Percentiles rank a stretch among this genome's conserved stretches.
phyloP scores from a whole-genome alignment of 2,329 filamentous ascomycete species.

The Xylariaceae sp. region DNA sequence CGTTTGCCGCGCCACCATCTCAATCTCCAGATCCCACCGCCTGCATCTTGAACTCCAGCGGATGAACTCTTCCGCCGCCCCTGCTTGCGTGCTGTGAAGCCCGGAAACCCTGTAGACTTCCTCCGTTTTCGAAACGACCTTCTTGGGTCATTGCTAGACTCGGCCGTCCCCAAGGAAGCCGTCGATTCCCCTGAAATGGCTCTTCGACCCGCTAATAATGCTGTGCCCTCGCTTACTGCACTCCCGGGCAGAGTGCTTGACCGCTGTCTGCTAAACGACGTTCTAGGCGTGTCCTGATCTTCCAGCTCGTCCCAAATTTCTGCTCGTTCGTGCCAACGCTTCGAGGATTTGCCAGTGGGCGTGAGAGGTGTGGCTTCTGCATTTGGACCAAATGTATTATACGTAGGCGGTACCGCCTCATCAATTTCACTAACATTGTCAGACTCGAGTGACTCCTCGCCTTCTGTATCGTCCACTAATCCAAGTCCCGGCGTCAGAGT shows the following conservation, averaged over 20 bases:
- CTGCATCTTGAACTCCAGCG: constrained; percentile 50
- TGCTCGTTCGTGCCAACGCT: constrained; percentile 66
- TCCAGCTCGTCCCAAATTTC: constrained; percentile 90
- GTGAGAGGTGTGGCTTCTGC: constrained; percentile 44
- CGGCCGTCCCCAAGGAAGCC: constrained; percentile 31
- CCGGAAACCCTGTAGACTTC: constrained; percentile 64
- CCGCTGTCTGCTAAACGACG: constrained; percentile 45
- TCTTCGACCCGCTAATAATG: constrained; percentile 38
- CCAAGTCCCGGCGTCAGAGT: constrained; percentile 81
- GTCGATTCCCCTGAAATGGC: constrained; percentile 33
- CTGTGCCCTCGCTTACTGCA: constrained; percentile 43
- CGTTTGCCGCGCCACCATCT: constrained; percentile 53
- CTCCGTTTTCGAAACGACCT: constrained; percentile 49
- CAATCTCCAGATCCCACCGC: constrained; percentile 57
- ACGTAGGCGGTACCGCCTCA: constrained; percentile 41
- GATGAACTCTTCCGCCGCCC: constrained; percentile 43
- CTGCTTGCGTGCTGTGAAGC: constrained; percentile 56
- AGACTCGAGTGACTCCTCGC: constrained; percentile 59
- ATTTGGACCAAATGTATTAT: constrained; percentile 51
- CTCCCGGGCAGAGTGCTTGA: constrained; percentile 51
- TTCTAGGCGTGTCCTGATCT: constrained; percentile 62
- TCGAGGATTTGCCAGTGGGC: constrained; percentile 51
- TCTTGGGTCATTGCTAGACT: constrained; percentile 28
- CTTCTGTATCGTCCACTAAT: constrained; percentile 70
- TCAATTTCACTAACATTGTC: constrained; percentile 50